Evolutionary conservation across 73 alveolate species (phyloP).

Genomic region (Paramecium sonneborni): DNA sequence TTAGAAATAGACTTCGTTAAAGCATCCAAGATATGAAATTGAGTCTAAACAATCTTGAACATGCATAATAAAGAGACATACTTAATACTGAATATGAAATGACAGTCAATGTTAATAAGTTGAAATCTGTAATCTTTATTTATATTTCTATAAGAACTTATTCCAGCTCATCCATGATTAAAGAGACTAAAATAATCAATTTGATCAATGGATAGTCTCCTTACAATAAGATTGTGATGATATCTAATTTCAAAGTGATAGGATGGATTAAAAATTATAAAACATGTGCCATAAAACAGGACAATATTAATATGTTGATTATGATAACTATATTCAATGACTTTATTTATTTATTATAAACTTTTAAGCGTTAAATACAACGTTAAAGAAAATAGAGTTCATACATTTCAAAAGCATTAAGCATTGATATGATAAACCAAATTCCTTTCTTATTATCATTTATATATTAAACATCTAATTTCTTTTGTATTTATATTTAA

Average conservation of each 20-base stretch:
- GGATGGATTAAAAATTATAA: background rate
- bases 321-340: slow-evolving; percentile 1
- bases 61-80: background rate
- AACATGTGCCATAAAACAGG: background rate
- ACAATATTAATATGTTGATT: background rate
- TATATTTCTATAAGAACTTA: background rate
- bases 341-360: background rate
- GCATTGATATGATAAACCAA: too few species aligned
- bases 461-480: too few species aligned
- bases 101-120: background rate
- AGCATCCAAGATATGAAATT: background rate
- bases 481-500: too few species aligned
- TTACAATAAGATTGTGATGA: slow-evolving; percentile 25
- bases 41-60: background rate
- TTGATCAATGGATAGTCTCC: background rate
- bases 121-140: background rate
- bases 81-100: slow-evolving; percentile 2
- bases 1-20: background rate
- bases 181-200: background rate
- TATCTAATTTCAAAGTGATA: background rate
- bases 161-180: background rate
- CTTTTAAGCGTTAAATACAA: too few species aligned
- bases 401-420: too few species aligned
- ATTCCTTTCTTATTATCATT: too few species aligned
- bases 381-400: too few species aligned